Percentiles rank a stretch among this genome's conserved stretches.
Conservation (phyloP, 805 yeast genomes). For the Yarrowia sp. region DNA sequence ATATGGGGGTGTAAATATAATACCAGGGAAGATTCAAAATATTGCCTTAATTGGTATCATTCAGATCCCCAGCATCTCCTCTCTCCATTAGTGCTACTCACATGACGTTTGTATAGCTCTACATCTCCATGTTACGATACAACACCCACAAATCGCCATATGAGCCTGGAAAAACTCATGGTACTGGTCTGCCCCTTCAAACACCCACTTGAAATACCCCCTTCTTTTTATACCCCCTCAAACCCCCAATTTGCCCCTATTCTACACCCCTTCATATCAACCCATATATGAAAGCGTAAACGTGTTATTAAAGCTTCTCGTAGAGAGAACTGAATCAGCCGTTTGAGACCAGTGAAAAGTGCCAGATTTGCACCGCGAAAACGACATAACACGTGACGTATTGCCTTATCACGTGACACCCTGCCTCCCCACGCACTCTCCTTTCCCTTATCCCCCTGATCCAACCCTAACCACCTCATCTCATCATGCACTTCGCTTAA, state of each 20-base stretch:
- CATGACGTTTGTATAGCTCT: too few relatives aligned
- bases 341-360: not conserved
- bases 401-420: not conserved
- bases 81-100: not conserved
- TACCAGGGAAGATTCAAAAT: not conserved
- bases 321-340: not conserved
- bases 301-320: slow-evolving; percentile 28
- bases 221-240: not conserved
- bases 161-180: too few relatives aligned
- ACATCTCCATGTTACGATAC: too few relatives aligned
- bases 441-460: not conserved
- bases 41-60: not conserved
- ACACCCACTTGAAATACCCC: too few relatives aligned
- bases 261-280: not conserved
- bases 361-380: too few relatives aligned
- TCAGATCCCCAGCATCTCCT: not conserved
- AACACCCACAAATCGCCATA: too few relatives aligned
- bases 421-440: too few relatives aligned
- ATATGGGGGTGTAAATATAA: too few relatives aligned
- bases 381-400: not conserved
- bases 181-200: too few relatives aligned
- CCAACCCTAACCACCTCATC: slow-evolving; percentile 31
- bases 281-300: slow-evolving; percentile 24
- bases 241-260: not conserved
- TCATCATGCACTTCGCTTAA: slow-evolving; percentile 31